Conservation (phyloP, 1,284 basidiomycete species). For the Irpex rosettiformis region DNA sequence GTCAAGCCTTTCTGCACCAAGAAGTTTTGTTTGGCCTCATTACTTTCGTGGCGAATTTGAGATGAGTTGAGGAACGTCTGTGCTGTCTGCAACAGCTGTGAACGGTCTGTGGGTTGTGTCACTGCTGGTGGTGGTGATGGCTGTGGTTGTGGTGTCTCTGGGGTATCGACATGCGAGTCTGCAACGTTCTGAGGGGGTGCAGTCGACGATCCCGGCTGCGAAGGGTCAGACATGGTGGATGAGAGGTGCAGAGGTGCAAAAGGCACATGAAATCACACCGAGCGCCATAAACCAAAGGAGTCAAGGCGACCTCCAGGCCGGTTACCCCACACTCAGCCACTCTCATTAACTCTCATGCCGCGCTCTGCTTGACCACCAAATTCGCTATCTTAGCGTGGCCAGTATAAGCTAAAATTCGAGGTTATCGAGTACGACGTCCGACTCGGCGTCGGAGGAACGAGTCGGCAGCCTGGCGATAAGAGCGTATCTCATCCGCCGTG, state of each 20-base stretch:
- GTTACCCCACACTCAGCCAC: background rate
- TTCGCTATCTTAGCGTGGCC: too few species aligned
- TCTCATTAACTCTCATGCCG: background rate
- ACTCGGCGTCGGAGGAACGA: too few species aligned
- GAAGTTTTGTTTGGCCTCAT: slow-evolving; percentile 55
- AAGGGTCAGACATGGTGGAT: slow-evolving; percentile 9
- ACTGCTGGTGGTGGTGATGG: background rate
- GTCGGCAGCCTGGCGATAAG: too few species aligned
- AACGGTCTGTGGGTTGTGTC: slow-evolving; percentile 18
- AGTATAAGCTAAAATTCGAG: too few species aligned
- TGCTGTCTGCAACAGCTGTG: slow-evolving; percentile 55
- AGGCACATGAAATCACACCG: background rate
- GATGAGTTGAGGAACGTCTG: slow-evolving; percentile 63
- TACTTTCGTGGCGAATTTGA: slow-evolving; percentile 58
- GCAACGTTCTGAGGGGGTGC: background rate
- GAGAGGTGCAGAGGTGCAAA: background rate
- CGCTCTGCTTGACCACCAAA: too few species aligned
- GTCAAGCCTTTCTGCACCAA: slow-evolving; percentile 70
- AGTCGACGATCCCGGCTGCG: background rate
- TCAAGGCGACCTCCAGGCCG: background rate
- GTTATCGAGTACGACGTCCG: background rate
- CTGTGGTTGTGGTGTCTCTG: background rate
- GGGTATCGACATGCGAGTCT: background rate
- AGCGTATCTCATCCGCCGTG: background rate
- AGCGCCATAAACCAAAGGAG: background rate